phyloP scores from a whole-genome alignment of 352 stramenopile genomes.

The Globisporangium barbulae region DNA sequence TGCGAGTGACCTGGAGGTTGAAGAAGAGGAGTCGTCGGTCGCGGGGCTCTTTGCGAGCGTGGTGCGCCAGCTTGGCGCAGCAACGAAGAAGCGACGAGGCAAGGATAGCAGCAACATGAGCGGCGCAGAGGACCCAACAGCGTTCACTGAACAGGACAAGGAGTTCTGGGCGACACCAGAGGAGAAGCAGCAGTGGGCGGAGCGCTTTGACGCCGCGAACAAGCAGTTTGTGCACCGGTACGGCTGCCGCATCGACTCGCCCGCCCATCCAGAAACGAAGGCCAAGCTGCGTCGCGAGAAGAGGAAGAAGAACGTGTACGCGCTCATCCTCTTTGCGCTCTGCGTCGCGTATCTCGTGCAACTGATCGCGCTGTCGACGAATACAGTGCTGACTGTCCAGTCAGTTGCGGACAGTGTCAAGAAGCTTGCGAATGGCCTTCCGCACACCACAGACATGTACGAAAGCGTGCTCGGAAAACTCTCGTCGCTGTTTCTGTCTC shows the following conservation, averaged over 20 bases:
- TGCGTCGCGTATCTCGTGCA: constrained; percentile 24
- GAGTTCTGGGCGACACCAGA: constrained; percentile 20
- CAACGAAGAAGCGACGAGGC: background rate
- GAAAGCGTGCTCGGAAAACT: background rate
- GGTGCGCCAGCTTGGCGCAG: background rate
- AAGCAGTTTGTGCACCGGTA: constrained; percentile 21
- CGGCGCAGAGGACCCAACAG: background rate
- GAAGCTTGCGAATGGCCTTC: background rate
- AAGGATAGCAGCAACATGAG: background rate
- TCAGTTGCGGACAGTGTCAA: background rate
- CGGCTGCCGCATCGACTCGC: constrained; percentile 32
- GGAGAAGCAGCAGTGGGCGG: constrained; percentile 30
- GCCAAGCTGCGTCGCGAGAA: constrained; percentile 25
- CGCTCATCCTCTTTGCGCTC: constrained; percentile 25
- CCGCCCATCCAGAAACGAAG: constrained; percentile 20
- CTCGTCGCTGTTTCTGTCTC: background rate
- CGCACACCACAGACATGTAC: background rate
- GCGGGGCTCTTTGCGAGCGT: constrained; percentile 16
- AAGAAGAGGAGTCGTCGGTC: constrained; percentile 15
- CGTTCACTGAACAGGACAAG: constrained; percentile 27
- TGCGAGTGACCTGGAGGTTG: constrained; percentile 5
- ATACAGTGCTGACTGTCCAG: background rate
- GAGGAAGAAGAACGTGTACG: constrained; percentile 19
- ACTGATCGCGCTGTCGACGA: constrained; percentile 18
- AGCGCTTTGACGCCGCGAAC: constrained; percentile 20